Evolutionary conservation across 2,329 filamentous ascomycete genomes (phyloP).

Genomic region (Alternaria panax): DNA sequence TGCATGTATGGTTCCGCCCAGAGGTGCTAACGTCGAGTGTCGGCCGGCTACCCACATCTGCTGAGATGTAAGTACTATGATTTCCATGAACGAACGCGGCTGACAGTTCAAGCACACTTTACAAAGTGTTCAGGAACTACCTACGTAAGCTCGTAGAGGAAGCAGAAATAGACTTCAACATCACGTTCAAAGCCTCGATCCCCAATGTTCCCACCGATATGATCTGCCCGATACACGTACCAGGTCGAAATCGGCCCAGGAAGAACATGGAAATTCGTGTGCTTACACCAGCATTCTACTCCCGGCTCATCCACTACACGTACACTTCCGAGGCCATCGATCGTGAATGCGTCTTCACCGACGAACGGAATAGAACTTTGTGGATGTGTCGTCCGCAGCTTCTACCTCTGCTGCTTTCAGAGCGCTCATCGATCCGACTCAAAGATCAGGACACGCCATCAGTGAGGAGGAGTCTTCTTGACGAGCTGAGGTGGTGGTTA

Average conservation of each 20-base stretch:
- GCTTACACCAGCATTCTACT: constrained; percentile 72
- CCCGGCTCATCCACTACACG: constrained; percentile 68
- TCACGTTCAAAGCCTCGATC: constrained; percentile 65
- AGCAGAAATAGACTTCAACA: constrained; percentile 54
- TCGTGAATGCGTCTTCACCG: constrained; percentile 60
- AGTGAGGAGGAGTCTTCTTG: constrained; percentile 21
- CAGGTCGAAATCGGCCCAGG: constrained; percentile 7
- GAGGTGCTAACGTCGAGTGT: constrained; percentile 67
- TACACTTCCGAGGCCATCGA: constrained; percentile 69
- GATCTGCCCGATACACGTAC: constrained; percentile 31
- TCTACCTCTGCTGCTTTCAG: constrained; percentile 47
- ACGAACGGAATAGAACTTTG: constrained; percentile 65
- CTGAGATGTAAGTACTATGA: constrained; percentile 53
- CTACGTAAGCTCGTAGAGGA: constrained; percentile 58
- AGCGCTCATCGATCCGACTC: constrained; percentile 47
- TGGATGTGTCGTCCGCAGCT: constrained; percentile 64
- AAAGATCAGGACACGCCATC: neutral
- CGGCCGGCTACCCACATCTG: constrained; percentile 59
- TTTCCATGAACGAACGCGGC: neutral
- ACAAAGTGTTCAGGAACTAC: constrained; percentile 51
- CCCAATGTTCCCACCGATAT: constrained; percentile 28
- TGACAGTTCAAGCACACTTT: constrained; percentile 39
- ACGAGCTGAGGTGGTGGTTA: constrained; percentile 48
- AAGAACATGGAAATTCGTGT: constrained; percentile 64
- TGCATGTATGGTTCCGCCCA: constrained; percentile 71